Conservation (phyloP, 176 grass and related monocot genomes). For the Cocos nucifera region DNA sequence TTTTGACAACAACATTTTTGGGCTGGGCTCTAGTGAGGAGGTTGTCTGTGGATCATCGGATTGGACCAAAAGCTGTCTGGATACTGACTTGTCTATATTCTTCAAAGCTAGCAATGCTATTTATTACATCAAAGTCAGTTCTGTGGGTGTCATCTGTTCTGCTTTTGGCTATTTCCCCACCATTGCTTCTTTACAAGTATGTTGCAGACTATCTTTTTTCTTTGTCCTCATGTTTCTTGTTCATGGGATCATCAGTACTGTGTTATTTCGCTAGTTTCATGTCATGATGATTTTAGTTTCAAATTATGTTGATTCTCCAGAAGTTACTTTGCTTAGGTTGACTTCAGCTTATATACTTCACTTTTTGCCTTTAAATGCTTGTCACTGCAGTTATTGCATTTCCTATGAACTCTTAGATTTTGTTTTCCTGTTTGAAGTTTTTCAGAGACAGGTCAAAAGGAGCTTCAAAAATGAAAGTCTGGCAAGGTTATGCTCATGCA, state of each 20-base stretch:
- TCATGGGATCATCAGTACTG: too few relatives aligned
- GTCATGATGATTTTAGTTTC: too few relatives aligned
- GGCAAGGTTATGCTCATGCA: slow-evolving; percentile 92
- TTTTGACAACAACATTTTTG: slow-evolving; percentile 73
- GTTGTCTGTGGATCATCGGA: slow-evolving; percentile 60
- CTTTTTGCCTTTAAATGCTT: too few relatives aligned
- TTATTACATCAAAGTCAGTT: slow-evolving; percentile 89
- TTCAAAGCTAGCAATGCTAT: slow-evolving; percentile 87
- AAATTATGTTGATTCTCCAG: too few relatives aligned
- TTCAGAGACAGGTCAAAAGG: slow-evolving; percentile 83
- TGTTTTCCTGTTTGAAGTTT: neutral
- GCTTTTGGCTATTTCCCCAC: slow-evolving; percentile 76
- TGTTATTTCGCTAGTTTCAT: too few relatives aligned
- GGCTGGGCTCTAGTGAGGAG: slow-evolving; percentile 77
- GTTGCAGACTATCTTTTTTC: slow-evolving; percentile 8
- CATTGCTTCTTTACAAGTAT: slow-evolving; percentile 97
- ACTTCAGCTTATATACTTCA: too few relatives aligned
- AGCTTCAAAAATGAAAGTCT: slow-evolving; percentile 75
- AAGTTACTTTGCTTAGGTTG: too few relatives aligned
- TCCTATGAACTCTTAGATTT: neutral
- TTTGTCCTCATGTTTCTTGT: neutral
- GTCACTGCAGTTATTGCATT: too few relatives aligned
- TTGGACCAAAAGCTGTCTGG: slow-evolving; percentile 87
- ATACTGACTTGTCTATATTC: slow-evolving; percentile 88
- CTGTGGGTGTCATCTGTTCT: slow-evolving; percentile 84